Conservation (phyloP, 2,329 filamentous ascomycete species). For the Penicillium brevicompactum region DNA sequence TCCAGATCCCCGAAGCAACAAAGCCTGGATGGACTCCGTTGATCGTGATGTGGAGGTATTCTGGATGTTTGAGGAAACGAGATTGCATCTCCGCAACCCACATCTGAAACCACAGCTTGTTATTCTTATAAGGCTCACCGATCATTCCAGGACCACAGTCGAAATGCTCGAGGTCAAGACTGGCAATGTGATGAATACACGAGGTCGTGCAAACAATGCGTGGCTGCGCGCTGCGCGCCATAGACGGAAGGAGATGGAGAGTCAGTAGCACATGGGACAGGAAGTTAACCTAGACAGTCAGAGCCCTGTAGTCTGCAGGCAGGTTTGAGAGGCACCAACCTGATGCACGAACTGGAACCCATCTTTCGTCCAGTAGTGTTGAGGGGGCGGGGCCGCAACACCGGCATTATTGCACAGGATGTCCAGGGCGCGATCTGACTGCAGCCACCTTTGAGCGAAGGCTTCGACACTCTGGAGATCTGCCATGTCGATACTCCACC, state of each 20-base stretch:
- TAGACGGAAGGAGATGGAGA: slow-evolving; percentile 17
- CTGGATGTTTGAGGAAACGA: slow-evolving; percentile 11
- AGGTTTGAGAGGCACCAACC: slow-evolving; percentile 1
- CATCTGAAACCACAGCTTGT: slow-evolving; percentile 18
- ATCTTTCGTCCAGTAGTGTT: slow-evolving; percentile 12
- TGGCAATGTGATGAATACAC: slow-evolving; percentile 13
- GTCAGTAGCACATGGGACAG: slow-evolving; percentile 18
- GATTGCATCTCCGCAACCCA: slow-evolving; percentile 20
- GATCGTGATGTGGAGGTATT: slow-evolving; percentile 18
- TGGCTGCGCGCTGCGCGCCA: slow-evolving; percentile 13
- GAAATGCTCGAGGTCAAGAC: slow-evolving; percentile 14
- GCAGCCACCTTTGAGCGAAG: slow-evolving; percentile 14
- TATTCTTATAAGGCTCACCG: slow-evolving; percentile 14
- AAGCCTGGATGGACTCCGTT: slow-evolving; percentile 19
- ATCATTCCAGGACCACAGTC: slow-evolving; percentile 1
- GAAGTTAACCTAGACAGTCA: slow-evolving; percentile 13
- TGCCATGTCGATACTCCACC: slow-evolving; percentile 18
- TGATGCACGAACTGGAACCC: slow-evolving; percentile 17
- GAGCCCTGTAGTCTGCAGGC: neutral
- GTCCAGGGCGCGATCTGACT: slow-evolving; percentile 12
- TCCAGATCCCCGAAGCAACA: slow-evolving; percentile 19
- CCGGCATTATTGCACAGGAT: slow-evolving; percentile 21
- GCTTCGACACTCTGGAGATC: slow-evolving; percentile 15
- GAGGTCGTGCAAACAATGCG: slow-evolving; percentile 19
- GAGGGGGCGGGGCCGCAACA: neutral